A percentile compares a stretch with the other conserved stretches of the same genome.
phyloP scores from a whole-genome alignment of 768 basidiomycete genomes.

The Crepidotus variabilis region DNA sequence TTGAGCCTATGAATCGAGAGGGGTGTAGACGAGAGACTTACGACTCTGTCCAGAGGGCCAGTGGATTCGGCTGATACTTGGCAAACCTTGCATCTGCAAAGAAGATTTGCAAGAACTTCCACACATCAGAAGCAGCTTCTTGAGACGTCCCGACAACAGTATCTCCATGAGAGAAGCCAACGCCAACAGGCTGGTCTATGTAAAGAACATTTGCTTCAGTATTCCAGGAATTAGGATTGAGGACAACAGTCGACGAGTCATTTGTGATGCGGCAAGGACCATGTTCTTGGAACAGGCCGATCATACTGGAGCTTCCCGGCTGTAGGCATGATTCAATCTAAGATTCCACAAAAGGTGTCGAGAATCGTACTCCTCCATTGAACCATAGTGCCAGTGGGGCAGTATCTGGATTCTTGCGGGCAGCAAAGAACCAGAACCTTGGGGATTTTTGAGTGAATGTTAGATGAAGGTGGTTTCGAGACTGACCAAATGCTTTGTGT shows the following conservation, averaged over 20 bases:
- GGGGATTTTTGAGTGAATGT: not conserved
- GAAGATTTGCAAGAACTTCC: slow-evolving; percentile 64
- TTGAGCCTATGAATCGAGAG: not conserved
- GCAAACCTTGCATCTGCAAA: slow-evolving; percentile 51
- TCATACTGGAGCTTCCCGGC: slow-evolving; percentile 55
- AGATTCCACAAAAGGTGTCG: not conserved
- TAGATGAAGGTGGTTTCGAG: not conserved
- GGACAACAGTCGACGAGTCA: slow-evolving; percentile 42
- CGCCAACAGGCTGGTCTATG: slow-evolving; percentile 62
- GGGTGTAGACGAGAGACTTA: slow-evolving; percentile 16
- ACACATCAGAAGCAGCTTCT: slow-evolving; percentile 52
- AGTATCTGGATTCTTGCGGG: slow-evolving; percentile 55
- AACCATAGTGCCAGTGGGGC: slow-evolving; percentile 68
- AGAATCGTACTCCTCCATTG: slow-evolving; percentile 49
- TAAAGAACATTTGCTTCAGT: slow-evolving; percentile 28
- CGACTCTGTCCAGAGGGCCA: slow-evolving; percentile 67
- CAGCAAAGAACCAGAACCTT: slow-evolving; percentile 7
- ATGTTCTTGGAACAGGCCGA: slow-evolving; percentile 70
- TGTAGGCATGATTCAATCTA: slow-evolving; percentile 10
- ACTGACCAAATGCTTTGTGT: slow-evolving; percentile 50
- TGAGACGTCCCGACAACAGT: slow-evolving; percentile 46
- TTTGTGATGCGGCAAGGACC: slow-evolving; percentile 71
- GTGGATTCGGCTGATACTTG: slow-evolving; percentile 37
- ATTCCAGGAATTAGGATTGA: slow-evolving; percentile 53
- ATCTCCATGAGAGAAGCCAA: slow-evolving; percentile 59